Evolutionary conservation across 2,329 filamentous ascomycete genomes (phyloP).

Genomic region (Aspergillus cejpii): DNA sequence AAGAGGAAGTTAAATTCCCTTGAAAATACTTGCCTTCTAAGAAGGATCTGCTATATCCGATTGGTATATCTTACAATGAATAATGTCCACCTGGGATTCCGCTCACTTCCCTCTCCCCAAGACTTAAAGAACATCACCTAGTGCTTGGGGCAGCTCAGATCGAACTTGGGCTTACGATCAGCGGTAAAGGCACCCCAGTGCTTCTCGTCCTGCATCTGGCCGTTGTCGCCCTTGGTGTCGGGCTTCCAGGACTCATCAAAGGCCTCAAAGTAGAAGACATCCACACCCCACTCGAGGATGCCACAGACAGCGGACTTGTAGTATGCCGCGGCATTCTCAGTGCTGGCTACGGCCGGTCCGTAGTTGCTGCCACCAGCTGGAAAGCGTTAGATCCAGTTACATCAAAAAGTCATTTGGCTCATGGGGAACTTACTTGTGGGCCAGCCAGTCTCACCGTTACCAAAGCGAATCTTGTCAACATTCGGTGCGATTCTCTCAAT

Average conservation of each 20-base stretch:
- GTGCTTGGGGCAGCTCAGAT: conserved; percentile 41
- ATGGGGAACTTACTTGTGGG: conserved; percentile 44
- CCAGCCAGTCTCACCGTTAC: conserved; percentile 65
- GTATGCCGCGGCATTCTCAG: conserved; percentile 53
- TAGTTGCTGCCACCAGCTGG: conserved; percentile 54
- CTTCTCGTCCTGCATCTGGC: conserved; percentile 55
- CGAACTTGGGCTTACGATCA: conserved; percentile 54
- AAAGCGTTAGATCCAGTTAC: background rate
- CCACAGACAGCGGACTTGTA: conserved; percentile 58
- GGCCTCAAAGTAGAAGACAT: conserved; percentile 67
- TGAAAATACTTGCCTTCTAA: no score
- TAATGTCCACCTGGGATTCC: conserved; percentile 3
- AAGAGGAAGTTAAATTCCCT: no score
- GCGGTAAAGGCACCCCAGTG: conserved; percentile 63
- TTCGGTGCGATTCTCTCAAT: conserved; percentile 53
- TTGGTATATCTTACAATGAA: conserved; percentile 3
- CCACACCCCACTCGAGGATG: conserved; percentile 58
- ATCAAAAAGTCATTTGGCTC: conserved; percentile 1
- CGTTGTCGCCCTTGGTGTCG: conserved; percentile 55
- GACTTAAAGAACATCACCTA: conserved; percentile 5
- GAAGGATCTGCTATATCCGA: no score
- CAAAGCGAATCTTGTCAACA: conserved; percentile 54
- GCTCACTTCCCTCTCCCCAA: background rate
- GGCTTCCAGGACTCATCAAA: conserved; percentile 70
- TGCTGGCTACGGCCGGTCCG: conserved; percentile 54